Percentiles rank a stretch among this genome's conserved stretches.
phyloP scores from a whole-genome alignment of 768 basidiomycete genomes.

The Xerocomellus amylosporus region DNA sequence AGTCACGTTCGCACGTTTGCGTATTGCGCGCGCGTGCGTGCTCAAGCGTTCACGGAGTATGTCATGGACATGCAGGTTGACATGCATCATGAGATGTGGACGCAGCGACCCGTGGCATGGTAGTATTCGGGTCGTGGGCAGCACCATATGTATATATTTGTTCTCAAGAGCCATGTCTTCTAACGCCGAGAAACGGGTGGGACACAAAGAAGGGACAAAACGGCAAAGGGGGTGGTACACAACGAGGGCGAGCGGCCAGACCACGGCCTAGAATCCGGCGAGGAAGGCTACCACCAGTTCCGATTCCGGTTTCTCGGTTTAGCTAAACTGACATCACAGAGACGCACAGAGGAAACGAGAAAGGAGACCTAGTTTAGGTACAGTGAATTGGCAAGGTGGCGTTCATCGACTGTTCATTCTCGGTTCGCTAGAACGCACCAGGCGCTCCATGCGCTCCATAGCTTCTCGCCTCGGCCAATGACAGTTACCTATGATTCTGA shows the following conservation, averaged over 20 bases:
- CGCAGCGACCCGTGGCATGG: neutral
- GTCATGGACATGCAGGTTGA: neutral
- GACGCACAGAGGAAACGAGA: neutral
- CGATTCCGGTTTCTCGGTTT: neutral
- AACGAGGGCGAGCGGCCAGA: neutral
- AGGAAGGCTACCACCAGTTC: neutral
- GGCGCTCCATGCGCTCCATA: conserved; percentile 21
- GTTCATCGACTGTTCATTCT: neutral
- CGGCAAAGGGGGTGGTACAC: neutral
- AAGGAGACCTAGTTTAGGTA: neutral
- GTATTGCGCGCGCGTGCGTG: too few relatives aligned
- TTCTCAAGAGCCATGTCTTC: neutral
- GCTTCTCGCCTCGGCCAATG: conserved; percentile 54
- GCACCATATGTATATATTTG: neutral
- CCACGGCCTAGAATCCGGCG: neutral
- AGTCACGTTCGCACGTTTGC: too few relatives aligned
- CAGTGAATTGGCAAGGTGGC: conserved; percentile 12
- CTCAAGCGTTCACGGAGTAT: too few relatives aligned
- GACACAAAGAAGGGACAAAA: neutral
- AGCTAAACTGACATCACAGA: neutral
- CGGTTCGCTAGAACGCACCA: neutral
- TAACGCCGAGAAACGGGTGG: neutral
- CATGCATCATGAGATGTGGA: neutral
- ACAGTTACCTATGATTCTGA: conserved; percentile 45
- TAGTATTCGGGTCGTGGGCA: neutral